Evolutionary conservation across 2,329 filamentous ascomycete genomes (phyloP).

Genomic region (Colletotrichum sp.): DNA sequence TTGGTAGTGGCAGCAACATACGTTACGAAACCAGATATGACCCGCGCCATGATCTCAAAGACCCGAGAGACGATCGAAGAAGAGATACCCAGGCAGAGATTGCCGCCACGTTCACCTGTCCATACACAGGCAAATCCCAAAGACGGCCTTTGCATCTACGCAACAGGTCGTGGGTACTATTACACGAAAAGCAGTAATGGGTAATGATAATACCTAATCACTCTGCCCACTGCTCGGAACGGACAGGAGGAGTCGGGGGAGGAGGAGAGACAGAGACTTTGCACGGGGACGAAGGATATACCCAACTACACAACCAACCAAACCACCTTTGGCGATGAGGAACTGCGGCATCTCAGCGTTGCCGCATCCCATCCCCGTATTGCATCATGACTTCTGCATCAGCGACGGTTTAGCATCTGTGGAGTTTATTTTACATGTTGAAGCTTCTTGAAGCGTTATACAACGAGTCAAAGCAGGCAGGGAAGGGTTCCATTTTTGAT

Average conservation of each 20-base stretch:
- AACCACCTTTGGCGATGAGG: background rate
- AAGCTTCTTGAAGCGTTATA: background rate
- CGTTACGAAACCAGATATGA: background rate
- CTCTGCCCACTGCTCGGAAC: constrained; percentile 4
- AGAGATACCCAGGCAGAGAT: background rate
- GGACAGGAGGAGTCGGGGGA: background rate
- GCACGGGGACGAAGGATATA: constrained; percentile 7
- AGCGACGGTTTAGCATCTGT: constrained; percentile 10
- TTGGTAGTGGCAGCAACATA: background rate
- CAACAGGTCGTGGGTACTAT: background rate
- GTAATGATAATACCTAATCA: constrained; percentile 24
- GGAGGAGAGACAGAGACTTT: background rate
- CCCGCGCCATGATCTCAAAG: background rate
- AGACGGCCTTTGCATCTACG: background rate
- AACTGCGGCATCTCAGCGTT: background rate
- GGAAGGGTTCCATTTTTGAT: background rate
- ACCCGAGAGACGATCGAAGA: background rate
- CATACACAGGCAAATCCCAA: background rate
- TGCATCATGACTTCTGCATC: constrained; percentile 13
- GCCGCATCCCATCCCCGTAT: background rate
- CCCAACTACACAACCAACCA: background rate
- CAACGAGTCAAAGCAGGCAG: background rate
- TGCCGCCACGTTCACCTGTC: background rate
- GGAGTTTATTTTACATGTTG: background rate
- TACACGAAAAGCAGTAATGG: constrained; percentile 18